phyloP scores from a whole-genome alignment of 495 filamentous ascomycete species.

The Chlorociboria aeruginascens region DNA sequence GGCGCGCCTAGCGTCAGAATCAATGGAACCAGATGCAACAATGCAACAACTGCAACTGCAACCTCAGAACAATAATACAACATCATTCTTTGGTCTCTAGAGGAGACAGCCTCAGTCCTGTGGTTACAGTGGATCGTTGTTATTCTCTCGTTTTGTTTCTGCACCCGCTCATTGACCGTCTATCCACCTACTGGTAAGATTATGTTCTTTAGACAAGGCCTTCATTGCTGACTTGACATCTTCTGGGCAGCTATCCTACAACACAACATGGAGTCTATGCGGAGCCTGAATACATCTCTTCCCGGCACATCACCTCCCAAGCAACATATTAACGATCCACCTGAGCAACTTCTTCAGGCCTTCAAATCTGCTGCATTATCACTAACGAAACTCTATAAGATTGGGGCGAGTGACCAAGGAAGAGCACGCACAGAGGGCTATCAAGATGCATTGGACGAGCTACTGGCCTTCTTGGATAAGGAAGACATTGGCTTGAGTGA shows the following conservation, averaged over 20 bases:
- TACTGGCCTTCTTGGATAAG: constrained; percentile 72
- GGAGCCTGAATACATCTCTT: constrained; percentile 57
- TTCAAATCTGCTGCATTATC: constrained; percentile 91
- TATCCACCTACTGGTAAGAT: too few relatives aligned
- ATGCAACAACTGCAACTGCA: too few relatives aligned
- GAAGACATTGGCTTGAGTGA: constrained; percentile 64
- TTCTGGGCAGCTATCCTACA: neutral
- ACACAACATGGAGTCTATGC: constrained; percentile 58
- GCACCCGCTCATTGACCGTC: neutral
- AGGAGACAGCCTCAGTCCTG: too few relatives aligned
- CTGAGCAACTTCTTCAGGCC: constrained; percentile 71
- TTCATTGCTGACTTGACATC: neutral
- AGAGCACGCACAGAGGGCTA: constrained; percentile 70
- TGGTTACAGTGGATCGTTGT: neutral
- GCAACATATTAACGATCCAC: constrained; percentile 43
- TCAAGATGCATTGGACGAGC: constrained; percentile 86
- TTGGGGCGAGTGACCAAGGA: constrained; percentile 62
- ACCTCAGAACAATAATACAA: too few relatives aligned
- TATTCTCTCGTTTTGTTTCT: neutral
- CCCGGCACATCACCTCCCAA: constrained; percentile 31
- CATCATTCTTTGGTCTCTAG: too few relatives aligned
- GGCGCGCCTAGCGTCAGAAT: too few relatives aligned
- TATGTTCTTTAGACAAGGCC: neutral
- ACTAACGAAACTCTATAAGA: constrained; percentile 93
- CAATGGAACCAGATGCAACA: too few relatives aligned